phyloP scores from a whole-genome alignment of 176 grass and related monocot species.

The Elymus sibiricus region DNA sequence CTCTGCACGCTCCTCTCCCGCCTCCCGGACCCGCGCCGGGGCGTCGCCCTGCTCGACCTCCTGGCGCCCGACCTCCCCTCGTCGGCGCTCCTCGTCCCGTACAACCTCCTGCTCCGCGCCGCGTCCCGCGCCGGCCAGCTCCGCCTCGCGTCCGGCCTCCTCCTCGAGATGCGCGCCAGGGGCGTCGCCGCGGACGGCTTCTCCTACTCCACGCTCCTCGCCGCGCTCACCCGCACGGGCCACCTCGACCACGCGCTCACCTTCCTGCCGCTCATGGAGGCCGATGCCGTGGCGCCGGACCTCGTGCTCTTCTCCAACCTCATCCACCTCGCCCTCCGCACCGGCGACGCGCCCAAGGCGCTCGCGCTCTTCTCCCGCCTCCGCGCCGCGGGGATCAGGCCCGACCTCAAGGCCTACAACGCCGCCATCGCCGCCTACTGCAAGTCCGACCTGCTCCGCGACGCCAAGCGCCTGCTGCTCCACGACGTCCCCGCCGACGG shows the following conservation, averaged over 20 bases:
- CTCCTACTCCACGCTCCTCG: constrained; percentile 90
- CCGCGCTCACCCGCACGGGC: constrained; percentile 68
- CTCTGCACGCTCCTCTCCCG: constrained; percentile 90
- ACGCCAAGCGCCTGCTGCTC: constrained; percentile 66
- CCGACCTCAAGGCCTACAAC: constrained; percentile 86
- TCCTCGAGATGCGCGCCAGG: constrained; percentile 71
- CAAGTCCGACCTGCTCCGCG: constrained; percentile 57
- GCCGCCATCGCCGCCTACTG: constrained; percentile 61
- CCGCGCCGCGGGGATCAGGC: constrained; percentile 47
- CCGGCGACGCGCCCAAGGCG: constrained; percentile 65
- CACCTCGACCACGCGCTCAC: constrained; percentile 76
- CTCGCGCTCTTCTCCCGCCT: constrained; percentile 86
- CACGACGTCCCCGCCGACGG: constrained; percentile 61
- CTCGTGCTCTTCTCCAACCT: constrained; percentile 81
- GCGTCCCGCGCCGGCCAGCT: constrained; percentile 48
- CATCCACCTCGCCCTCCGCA: constrained; percentile 70
- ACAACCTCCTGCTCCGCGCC: constrained; percentile 77
- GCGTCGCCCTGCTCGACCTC: constrained; percentile 81
- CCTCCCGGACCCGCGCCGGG: constrained; percentile 57
- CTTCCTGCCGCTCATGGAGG: constrained; percentile 79
- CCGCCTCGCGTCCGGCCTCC: constrained; percentile 69
- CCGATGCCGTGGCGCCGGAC: constrained; percentile 59
- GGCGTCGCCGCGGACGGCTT: constrained; percentile 59
- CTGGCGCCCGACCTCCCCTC: constrained; percentile 36
- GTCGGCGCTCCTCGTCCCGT: constrained; percentile 51